These are phyloP conservation scores for Suillus lakei DNA, from an alignment of 768 basidiomycete genomes.

Conservation along the genomic window DNA sequence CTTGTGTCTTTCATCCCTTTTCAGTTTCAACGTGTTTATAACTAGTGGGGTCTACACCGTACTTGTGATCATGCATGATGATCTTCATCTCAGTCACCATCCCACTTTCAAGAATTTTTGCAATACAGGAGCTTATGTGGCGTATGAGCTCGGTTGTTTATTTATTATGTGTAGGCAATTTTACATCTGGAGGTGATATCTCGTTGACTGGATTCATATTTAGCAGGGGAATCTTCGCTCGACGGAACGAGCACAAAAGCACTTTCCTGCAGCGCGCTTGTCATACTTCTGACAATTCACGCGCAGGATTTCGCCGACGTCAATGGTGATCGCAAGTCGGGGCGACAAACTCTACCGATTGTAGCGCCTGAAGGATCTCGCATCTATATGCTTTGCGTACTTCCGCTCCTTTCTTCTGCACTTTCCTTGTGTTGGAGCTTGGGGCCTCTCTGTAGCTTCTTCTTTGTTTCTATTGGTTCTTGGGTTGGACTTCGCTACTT, in stretches of 20 bases:
- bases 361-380: constrained; percentile 21
- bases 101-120: no score
- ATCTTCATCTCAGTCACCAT: no score
- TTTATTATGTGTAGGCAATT: no score
- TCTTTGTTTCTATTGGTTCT: constrained; percentile 17
- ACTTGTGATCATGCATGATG: no score
- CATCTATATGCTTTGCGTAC: constrained; percentile 16
- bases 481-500: constrained; percentile 22
- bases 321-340: constrained; percentile 34
- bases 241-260: constrained; percentile 12
- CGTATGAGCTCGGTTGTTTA: no score
- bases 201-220: no score
- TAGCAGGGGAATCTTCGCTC: not conserved
- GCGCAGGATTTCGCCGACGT: constrained; percentile 41
- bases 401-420: constrained; percentile 17
- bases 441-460: constrained; percentile 12
- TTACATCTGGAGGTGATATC: no score
- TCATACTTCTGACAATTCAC: constrained; percentile 43
- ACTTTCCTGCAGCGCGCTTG: constrained; percentile 29
- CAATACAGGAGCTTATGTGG: no score
- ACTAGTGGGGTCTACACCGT: no score
- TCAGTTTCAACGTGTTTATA: no score
- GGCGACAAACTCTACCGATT: constrained; percentile 37
- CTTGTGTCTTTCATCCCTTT: no score
- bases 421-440: constrained; percentile 14